These are phyloP conservation scores for Ilyonectria robusta DNA, from an alignment of 2,329 filamentous ascomycete genomes.

Conservation along the genomic window DNA sequence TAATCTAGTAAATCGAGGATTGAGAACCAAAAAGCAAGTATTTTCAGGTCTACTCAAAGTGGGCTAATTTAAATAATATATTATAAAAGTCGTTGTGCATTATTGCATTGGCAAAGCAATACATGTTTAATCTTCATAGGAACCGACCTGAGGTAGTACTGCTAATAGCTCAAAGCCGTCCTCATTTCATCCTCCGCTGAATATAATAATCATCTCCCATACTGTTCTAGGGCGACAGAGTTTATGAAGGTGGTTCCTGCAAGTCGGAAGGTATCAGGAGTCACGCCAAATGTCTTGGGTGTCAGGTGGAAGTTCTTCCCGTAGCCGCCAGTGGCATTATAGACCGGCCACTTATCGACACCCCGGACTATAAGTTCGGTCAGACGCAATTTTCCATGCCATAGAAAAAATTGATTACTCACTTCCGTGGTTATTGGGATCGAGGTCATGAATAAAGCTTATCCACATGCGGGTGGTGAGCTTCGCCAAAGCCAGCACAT, in stretches of 20 bases:
- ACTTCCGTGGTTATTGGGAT: slow-evolving; percentile 56
- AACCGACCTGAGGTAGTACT: neutral
- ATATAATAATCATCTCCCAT: slow-evolving; percentile 25
- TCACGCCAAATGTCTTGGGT: slow-evolving; percentile 34
- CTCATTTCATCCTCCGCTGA: neutral
- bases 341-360: slow-evolving; percentile 37
- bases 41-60: too few species aligned
- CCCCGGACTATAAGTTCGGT: slow-evolving; percentile 24
- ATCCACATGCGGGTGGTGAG: slow-evolving; percentile 56
- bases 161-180: neutral
- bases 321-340: slow-evolving; percentile 36
- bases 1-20: too few species aligned
- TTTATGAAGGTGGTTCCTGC: slow-evolving; percentile 40
- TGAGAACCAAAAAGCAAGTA: too few species aligned
- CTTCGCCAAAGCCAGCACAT: slow-evolving; percentile 54
- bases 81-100: too few species aligned
- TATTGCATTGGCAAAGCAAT: too few species aligned
- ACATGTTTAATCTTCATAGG: too few species aligned
- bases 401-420: neutral
- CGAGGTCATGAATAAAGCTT: slow-evolving; percentile 54
- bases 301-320: slow-evolving; percentile 43
- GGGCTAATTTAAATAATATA: too few species aligned
- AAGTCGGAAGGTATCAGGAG: slow-evolving; percentile 40
- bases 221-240: slow-evolving; percentile 35
- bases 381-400: neutral